Base-by-base conservation (phyloP, 257 asterid genomes). In the Echium plantagineum region DNA sequence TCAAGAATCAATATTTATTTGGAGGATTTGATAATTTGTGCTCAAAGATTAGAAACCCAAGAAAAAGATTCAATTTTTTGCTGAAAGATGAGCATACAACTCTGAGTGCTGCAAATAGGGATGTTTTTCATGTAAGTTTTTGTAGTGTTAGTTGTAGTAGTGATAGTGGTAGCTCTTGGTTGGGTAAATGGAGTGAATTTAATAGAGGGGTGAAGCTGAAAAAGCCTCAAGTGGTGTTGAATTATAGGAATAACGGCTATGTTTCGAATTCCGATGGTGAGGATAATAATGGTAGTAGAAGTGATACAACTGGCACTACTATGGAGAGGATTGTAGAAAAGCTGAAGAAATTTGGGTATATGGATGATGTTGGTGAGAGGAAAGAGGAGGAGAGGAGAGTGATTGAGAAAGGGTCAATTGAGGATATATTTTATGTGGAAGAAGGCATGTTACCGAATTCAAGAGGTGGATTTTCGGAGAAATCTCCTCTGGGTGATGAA, bases 321-420 rank as follows among this genome's bases (percentile, higher is more conserved):
- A 93, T 86, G 99, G 91, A 93, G 70, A 86, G 91, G 61, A 93
- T 93, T 69, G 91, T 93, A 52, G 85, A 81, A 47, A 93, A 86
- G 65, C 72, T 93, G 85, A 89, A 93, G 83, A 89, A 80, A 63
- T 77, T 86, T 72, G 96, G 97, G 63, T 86, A 86, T 63, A 71
- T 77, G 46, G 99, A 89, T 76, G 94, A 81, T 77, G 77, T 64
- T 48, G 64, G 62, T 63, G 80, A 79, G 15, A 69, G 65, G 65
- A 71, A 67, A 60, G 79, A 61, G 66, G 65, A 12, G 54, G 59
- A 10, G 22, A 70, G 65, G 30, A 80, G 70, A 55, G 79, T 38
- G 64, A 72, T 80, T 56, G 94, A 86, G 49, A 93, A 80, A 70
- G 96, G 96, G 63, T 84, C 89, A 5, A 60, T 89, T 65, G 97